These are phyloP conservation scores for Pleurotus pulmonarius DNA, from an alignment of 768 basidiomycete species.

Conservation along the genomic window DNA sequence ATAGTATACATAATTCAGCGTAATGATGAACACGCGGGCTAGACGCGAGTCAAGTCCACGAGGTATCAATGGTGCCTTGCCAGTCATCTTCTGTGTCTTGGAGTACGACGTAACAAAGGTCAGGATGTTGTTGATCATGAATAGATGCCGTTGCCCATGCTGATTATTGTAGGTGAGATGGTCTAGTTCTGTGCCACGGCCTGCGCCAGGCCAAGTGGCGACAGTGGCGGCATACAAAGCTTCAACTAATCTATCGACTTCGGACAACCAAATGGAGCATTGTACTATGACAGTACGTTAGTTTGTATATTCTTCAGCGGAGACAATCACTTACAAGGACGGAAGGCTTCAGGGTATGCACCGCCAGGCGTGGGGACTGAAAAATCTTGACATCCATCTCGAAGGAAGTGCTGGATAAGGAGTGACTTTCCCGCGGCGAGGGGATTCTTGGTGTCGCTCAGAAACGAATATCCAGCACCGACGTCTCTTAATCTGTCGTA, in stretches of 20 bases:
- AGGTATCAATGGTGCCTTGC: background rate
- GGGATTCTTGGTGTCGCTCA: background rate
- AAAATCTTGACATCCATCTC: too few species aligned
- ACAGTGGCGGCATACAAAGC: conserved; percentile 12
- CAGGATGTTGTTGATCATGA: conserved; percentile 14
- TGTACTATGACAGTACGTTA: background rate
- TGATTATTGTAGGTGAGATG: conserved; percentile 10
- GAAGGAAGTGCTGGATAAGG: too few species aligned
- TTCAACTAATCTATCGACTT: conserved; percentile 7
- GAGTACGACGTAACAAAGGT: conserved; percentile 10
- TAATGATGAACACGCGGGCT: background rate
- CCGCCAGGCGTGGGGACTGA: too few species aligned
- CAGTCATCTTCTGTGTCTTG: conserved; percentile 11
- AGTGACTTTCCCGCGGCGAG: too few species aligned
- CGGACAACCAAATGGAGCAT: background rate
- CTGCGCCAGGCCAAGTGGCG: conserved; percentile 14
- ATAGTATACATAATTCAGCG: conserved; percentile 5
- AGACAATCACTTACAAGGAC: background rate
- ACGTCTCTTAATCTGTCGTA: background rate
- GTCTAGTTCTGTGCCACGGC: conserved; percentile 15
- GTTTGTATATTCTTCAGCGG: background rate
- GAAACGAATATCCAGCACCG: background rate
- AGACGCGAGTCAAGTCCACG: background rate
- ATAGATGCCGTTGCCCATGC: conserved; percentile 4
- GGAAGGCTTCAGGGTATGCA: too few species aligned